A percentile compares a stretch with the other conserved stretches of the same genome.
phyloP scores from a whole-genome alignment of 352 stramenopile genomes.

The Phytophthora hybrid region DNA sequence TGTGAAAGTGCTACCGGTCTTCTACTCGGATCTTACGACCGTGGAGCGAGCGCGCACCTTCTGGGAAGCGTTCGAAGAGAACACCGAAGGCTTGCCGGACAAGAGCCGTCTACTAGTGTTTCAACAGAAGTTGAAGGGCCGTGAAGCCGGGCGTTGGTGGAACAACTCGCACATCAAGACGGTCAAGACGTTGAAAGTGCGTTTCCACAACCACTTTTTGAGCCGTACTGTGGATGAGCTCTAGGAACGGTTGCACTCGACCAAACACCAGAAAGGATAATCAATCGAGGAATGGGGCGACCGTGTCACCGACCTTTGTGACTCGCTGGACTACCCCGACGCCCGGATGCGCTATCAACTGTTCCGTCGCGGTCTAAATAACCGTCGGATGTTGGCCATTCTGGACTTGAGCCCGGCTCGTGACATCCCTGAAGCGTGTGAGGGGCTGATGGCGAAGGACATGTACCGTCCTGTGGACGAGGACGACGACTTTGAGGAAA shows the following conservation, averaged over 20 bases:
- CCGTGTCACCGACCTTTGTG: neutral
- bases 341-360: neutral
- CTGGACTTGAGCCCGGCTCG: neutral
- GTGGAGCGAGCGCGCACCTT: neutral
- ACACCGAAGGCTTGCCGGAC: neutral
- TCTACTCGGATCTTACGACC: conserved; percentile 1
- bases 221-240: conserved; percentile 1
- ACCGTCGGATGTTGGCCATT: neutral
- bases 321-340: conserved; percentile 10
- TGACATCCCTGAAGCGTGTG: conserved; percentile 1
- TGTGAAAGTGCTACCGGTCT: neutral
- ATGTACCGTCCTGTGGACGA: conserved; percentile 5
- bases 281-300: conserved; percentile 13
- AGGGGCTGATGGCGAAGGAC: conserved; percentile 5
- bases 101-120: neutral
- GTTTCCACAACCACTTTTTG: conserved; percentile 9
- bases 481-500: neutral
- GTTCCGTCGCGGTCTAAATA: neutral
- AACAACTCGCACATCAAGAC: neutral
- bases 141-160: conserved; percentile 1
- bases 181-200: neutral
- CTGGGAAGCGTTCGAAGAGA: conserved; percentile 7
- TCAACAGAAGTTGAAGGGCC: neutral
- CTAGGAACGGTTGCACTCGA: neutral
- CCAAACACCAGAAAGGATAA: neutral